phyloP scores from a whole-genome alignment of 176 grass and related monocot species.

The Eragrostis curvula region DNA sequence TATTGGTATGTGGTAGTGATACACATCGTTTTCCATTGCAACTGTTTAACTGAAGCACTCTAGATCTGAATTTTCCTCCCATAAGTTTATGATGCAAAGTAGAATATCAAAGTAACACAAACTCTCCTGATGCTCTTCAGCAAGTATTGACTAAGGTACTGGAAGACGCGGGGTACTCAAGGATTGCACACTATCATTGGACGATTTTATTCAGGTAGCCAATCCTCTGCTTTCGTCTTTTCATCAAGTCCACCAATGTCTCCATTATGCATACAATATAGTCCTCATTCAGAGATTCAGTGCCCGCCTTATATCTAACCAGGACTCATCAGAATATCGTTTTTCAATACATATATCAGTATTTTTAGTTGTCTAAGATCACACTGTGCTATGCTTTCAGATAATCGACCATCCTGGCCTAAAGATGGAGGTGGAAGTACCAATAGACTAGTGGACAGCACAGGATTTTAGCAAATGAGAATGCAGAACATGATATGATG shows the following conservation, averaged over 20 bases:
- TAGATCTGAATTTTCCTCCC: background rate
- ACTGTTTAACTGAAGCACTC: background rate
- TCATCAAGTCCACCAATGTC: background rate
- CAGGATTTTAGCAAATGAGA: background rate
- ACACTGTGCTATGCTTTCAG: background rate
- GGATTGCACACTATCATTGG: constrained; percentile 58
- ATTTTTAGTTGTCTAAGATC: background rate
- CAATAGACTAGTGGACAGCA: constrained; percentile 49
- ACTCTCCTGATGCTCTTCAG: constrained; percentile 42
- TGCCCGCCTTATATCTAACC: background rate
- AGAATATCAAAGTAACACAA: constrained; percentile 8
- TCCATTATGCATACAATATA: background rate
- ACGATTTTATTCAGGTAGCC: constrained; percentile 78
- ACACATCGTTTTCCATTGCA: background rate
- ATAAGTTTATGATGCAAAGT: background rate
- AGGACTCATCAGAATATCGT: background rate
- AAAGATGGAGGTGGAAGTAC: constrained; percentile 77
- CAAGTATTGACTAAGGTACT: constrained; percentile 70
- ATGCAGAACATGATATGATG: background rate
- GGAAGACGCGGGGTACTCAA: constrained; percentile 74
- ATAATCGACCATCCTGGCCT: constrained; percentile 53
- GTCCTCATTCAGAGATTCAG: background rate
- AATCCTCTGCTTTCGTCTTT: background rate
- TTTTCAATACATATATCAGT: background rate
- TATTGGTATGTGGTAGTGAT: background rate